A percentile compares a stretch with the other conserved stretches of the same genome.
phyloP scores from a whole-genome alignment of 2,329 filamentous ascomycete species.

The Aspergillus viridinutans region DNA sequence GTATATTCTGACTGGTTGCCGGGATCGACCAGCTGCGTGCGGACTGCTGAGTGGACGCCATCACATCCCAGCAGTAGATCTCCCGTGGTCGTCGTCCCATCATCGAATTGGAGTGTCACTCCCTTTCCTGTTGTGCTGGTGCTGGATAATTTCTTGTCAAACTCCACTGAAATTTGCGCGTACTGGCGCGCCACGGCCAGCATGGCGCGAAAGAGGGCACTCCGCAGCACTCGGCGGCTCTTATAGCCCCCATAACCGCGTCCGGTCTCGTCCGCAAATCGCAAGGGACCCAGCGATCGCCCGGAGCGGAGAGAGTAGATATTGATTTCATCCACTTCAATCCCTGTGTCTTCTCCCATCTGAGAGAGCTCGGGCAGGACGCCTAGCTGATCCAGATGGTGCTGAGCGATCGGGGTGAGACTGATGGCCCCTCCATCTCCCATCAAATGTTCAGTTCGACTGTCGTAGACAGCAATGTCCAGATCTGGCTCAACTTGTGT shows the following conservation, averaged over 20 bases:
- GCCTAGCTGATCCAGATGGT: constrained; percentile 32
- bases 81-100: constrained; percentile 27
- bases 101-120: constrained; percentile 28
- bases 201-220: constrained; percentile 30
- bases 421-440: constrained; percentile 33
- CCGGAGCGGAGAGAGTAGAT: constrained; percentile 31
- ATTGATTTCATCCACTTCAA: constrained; percentile 28
- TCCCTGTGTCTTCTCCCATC: constrained; percentile 27
- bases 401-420: constrained; percentile 33
- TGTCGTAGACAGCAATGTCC: constrained; percentile 27
- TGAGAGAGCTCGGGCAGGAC: constrained; percentile 26
- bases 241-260: constrained; percentile 24
- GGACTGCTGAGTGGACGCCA: constrained; percentile 37
- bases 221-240: constrained; percentile 30
- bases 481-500: constrained; percentile 3
- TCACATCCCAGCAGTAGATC: constrained; percentile 39
- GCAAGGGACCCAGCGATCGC: constrained; percentile 23
- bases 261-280: constrained; percentile 26
- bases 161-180: constrained; percentile 2
- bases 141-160: constrained; percentile 8
- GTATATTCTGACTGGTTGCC: constrained; percentile 34
- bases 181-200: constrained; percentile 24
- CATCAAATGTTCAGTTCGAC: constrained; percentile 24
- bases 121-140: constrained; percentile 9
- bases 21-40: constrained; percentile 33